A percentile compares a stretch with the other conserved stretches of the same genome.
phyloP scores from a whole-genome alignment of 1,139 yeast genomes.

The Lodderomyces elongisporus region DNA sequence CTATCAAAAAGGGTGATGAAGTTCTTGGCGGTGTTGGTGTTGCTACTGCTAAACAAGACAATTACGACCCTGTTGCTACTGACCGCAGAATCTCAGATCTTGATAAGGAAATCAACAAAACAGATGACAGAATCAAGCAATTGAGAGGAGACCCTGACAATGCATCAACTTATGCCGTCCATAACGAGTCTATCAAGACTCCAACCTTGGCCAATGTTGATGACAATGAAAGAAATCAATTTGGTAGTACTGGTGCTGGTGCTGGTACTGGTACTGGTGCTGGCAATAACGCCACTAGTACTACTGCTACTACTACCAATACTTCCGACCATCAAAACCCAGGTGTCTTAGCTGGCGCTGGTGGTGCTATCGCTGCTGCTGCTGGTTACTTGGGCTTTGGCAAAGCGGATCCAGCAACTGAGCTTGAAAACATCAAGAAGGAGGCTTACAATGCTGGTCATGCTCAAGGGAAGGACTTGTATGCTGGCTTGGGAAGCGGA shows the following conservation, averaged over 20 bases:
- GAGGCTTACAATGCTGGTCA: constrained; percentile 17
- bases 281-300: too few species aligned
- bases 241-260: constrained; percentile 1
- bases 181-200: constrained; percentile 14
- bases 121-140: constrained; percentile 9
- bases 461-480: constrained; percentile 9
- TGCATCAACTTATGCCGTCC: constrained; percentile 16
- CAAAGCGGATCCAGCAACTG: constrained; percentile 3
- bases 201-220: constrained; percentile 10
- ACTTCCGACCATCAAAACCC: constrained; percentile 7
- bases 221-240: constrained; percentile 6
- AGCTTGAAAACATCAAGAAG: constrained; percentile 5
- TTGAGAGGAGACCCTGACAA: constrained; percentile 11
- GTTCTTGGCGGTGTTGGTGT: constrained; percentile 6
- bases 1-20: constrained; percentile 3
- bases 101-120: constrained; percentile 9
- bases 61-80: constrained; percentile 5
- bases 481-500: constrained; percentile 7
- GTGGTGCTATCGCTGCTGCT: constrained; percentile 12
- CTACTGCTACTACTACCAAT: constrained; percentile 5
- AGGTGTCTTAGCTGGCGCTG: constrained; percentile 12
- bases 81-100: constrained; percentile 10
- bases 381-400: constrained; percentile 11
- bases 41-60: constrained; percentile 4
- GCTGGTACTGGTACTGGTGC: constrained; percentile 5